A percentile compares a stretch with the other conserved stretches of the same genome.
These are phyloP conservation scores for Epipyxis sp. DNA, from an alignment of 108 stramenopile genomes.

Conservation along the genomic window DNA sequence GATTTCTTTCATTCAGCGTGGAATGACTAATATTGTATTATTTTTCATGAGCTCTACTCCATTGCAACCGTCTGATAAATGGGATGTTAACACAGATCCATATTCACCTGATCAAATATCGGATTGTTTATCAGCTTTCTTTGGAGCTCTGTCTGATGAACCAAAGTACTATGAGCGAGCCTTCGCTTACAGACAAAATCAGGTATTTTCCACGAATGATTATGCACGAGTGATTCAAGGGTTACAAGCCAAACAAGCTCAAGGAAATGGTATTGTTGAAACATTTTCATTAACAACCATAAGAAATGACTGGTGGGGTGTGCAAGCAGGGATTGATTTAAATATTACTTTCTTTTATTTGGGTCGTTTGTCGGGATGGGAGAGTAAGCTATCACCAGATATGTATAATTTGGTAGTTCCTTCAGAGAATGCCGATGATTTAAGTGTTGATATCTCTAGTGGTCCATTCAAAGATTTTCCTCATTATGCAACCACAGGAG, in stretches of 20 bases:
- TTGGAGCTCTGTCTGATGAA: not conserved
- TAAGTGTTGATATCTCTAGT: not conserved
- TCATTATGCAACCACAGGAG: constrained; percentile 26
- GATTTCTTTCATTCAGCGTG: constrained; percentile 10
- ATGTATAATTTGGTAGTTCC: constrained; percentile 25
- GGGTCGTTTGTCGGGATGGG: constrained; percentile 15
- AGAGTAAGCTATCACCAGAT: not conserved
- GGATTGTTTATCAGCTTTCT: constrained; percentile 2
- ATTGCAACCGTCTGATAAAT: constrained; percentile 4
- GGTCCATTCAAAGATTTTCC: constrained; percentile 21
- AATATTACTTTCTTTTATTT: constrained; percentile 27
- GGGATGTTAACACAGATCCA: not conserved
- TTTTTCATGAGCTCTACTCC: constrained; percentile 10
- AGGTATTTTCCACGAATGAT: constrained; percentile 17
- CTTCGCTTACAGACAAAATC: not conserved
- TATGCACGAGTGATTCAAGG: not conserved
- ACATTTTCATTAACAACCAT: constrained; percentile 21
- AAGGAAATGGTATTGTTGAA: constrained; percentile 17
- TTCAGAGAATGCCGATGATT: constrained; percentile 2
- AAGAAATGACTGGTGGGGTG: constrained; percentile 22
- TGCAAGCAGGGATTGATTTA: not conserved
- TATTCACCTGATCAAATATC: not conserved
- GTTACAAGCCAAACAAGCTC: constrained; percentile 14
- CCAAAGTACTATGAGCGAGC: not conserved
- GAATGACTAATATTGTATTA: constrained; percentile 17